A percentile compares a stretch with the other conserved stretches of the same genome.
Conservation (phyloP, 331 rosid genomes). For the Saraca asoca region DNA sequence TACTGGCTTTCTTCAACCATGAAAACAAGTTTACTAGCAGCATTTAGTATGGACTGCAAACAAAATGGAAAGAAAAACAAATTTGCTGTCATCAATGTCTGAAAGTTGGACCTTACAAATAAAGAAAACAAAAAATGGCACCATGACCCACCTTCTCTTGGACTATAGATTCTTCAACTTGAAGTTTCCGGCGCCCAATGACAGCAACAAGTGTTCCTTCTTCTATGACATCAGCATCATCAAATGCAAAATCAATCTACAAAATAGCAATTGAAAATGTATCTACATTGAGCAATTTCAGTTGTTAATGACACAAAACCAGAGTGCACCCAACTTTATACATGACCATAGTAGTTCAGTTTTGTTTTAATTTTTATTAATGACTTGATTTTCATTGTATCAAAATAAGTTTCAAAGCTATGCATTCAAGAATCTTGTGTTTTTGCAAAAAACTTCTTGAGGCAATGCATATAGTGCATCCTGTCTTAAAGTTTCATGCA, state of each 20-base stretch:
- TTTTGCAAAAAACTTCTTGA: slow-evolving; percentile 30
- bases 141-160: slow-evolving; percentile 66
- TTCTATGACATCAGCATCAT: slow-evolving; percentile 65
- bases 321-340: background rate
- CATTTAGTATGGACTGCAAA: slow-evolving; percentile 65
- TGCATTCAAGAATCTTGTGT: slow-evolving; percentile 3
- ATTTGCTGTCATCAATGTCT: slow-evolving; percentile 18
- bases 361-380: background rate
- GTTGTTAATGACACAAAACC: background rate
- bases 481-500: slow-evolving; percentile 20
- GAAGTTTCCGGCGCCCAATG: slow-evolving; percentile 65
- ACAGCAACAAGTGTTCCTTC: slow-evolving; percentile 66
- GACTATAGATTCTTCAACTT: slow-evolving; percentile 65
- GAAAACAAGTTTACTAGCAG: slow-evolving; percentile 62
- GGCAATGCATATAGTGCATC: slow-evolving; percentile 22
- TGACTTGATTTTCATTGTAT: background rate
- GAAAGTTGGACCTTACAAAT: slow-evolving; percentile 23
- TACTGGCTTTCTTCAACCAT: slow-evolving; percentile 73
- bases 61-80: slow-evolving; percentile 9
- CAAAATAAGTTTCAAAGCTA: slow-evolving; percentile 11
- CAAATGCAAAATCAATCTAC: slow-evolving; percentile 69
- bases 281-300: slow-evolving; percentile 17
- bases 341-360: slow-evolving; percentile 13
- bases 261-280: slow-evolving; percentile 39
- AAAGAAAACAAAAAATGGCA: slow-evolving; percentile 3